Percentiles rank a stretch among this genome's conserved stretches.
Evolutionary conservation across 257 asterid genomes (phyloP).

Genomic region (Ligustrum vulgare): DNA sequence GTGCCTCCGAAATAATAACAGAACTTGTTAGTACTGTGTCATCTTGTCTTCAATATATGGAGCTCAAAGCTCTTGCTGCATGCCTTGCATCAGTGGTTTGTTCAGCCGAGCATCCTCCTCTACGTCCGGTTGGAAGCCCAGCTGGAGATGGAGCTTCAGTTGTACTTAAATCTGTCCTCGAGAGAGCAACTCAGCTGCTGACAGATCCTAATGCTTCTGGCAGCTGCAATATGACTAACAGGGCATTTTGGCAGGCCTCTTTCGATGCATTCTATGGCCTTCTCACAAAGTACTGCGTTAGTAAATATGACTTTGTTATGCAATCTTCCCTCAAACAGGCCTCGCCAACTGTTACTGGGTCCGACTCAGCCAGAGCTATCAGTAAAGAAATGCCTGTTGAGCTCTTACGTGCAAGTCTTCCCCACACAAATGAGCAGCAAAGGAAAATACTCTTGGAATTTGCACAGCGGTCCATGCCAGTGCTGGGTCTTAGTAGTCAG

Average conservation of each 20-base stretch:
- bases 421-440: slow-evolving; percentile 77
- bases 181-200: slow-evolving; percentile 66
- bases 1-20: slow-evolving; percentile 29
- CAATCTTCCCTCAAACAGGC: slow-evolving; percentile 52
- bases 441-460: slow-evolving; percentile 58
- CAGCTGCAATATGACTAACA: slow-evolving; percentile 47
- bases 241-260: slow-evolving; percentile 84
- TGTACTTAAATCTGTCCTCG: slow-evolving; percentile 67
- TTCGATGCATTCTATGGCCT: slow-evolving; percentile 69
- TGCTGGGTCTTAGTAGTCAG: slow-evolving; percentile 31
- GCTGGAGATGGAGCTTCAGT: slow-evolving; percentile 79
- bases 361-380: slow-evolving; percentile 59
- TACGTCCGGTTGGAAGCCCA: slow-evolving; percentile 65
- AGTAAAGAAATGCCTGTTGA: slow-evolving; percentile 73
- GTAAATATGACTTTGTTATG: slow-evolving; percentile 56
- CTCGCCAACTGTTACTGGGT: slow-evolving; percentile 36
- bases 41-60: slow-evolving; percentile 46
- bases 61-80: slow-evolving; percentile 67
- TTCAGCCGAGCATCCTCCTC: slow-evolving; percentile 69
- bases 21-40: slow-evolving; percentile 49
- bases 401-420: slow-evolving; percentile 73
- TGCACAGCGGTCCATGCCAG: slow-evolving; percentile 65
- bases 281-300: slow-evolving; percentile 67
- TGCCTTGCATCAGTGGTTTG: slow-evolving; percentile 87
- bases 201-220: slow-evolving; percentile 54